These are phyloP conservation scores for Xylaria sp. DNA, from an alignment of 2,329 filamentous ascomycete genomes.

Conservation along the genomic window DNA sequence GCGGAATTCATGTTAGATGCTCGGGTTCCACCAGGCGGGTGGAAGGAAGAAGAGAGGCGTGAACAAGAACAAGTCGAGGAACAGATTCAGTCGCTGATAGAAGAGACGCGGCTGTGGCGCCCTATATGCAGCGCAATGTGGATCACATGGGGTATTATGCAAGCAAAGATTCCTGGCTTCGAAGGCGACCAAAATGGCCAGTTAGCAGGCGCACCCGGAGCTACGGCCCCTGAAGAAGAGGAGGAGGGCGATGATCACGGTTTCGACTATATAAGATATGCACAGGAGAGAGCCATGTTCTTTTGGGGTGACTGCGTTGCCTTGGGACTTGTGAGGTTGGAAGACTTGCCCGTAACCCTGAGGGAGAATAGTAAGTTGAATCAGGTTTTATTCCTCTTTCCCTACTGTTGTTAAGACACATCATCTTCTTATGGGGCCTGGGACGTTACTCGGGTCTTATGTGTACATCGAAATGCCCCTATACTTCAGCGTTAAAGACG, in stretches of 20 bases:
- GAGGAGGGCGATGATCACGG: constrained; percentile 62
- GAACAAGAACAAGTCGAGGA: constrained; percentile 69
- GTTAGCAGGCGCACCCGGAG: constrained; percentile 4
- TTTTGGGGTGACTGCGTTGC: constrained; percentile 91
- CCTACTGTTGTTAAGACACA: neutral
- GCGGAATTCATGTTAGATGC: constrained; percentile 83
- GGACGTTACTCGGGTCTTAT: neutral
- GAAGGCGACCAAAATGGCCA: constrained; percentile 40
- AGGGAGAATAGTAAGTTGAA: constrained; percentile 70
- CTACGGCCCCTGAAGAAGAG: constrained; percentile 47
- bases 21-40: constrained; percentile 60
- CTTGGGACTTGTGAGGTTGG: constrained; percentile 73
- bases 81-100: constrained; percentile 72
- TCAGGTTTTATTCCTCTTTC: constrained; percentile 54
- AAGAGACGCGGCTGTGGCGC: constrained; percentile 85
- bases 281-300: constrained; percentile 88
- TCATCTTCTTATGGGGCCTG: neutral
- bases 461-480: neutral
- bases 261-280: constrained; percentile 92
- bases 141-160: constrained; percentile 96
- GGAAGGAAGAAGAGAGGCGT: constrained; percentile 65
- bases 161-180: constrained; percentile 83
- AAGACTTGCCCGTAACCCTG: constrained; percentile 77
- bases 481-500: neutral
- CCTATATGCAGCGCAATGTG: constrained; percentile 87